Evolutionary conservation across 768 basidiomycete species (phyloP).

Genomic region (Termitomyces eurrhizus): DNA sequence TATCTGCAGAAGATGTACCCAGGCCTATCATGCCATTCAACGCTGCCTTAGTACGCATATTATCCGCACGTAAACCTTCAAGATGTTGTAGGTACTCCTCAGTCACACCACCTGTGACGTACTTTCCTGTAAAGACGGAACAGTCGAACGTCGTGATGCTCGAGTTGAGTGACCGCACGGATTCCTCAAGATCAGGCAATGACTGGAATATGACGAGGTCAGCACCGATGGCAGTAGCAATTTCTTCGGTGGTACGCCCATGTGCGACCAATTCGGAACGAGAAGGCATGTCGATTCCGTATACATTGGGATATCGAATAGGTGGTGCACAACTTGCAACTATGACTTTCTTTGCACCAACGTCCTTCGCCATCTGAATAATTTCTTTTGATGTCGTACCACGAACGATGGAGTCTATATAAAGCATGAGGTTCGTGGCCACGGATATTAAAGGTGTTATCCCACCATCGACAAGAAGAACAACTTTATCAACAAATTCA

Average conservation of each 20-base stretch:
- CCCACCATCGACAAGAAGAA: slow-evolving; percentile 92
- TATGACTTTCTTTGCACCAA: slow-evolving; percentile 93
- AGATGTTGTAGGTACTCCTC: slow-evolving; percentile 74
- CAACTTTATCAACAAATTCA: slow-evolving; percentile 89
- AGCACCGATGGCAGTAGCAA: slow-evolving; percentile 84
- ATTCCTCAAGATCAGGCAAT: slow-evolving; percentile 78
- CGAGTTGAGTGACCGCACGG: slow-evolving; percentile 83
- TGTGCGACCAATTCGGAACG: slow-evolving; percentile 90
- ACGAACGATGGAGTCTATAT: slow-evolving; percentile 91
- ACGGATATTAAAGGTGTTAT: neutral
- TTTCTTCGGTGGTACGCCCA: slow-evolving; percentile 62
- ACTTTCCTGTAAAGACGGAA: slow-evolving; percentile 96
- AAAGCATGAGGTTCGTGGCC: neutral
- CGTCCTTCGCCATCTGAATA: slow-evolving; percentile 98
- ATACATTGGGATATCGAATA: slow-evolving; percentile 92
- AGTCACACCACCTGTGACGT: slow-evolving; percentile 91
- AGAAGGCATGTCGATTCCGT: slow-evolving; percentile 99
- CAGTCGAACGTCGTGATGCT: slow-evolving; percentile 82
- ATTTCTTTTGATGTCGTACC: slow-evolving; percentile 99
- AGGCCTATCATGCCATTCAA: slow-evolving; percentile 27
- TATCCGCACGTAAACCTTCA: slow-evolving; percentile 79
- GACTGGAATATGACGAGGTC: slow-evolving; percentile 97
- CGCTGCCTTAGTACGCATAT: slow-evolving; percentile 54
- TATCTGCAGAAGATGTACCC: slow-evolving; percentile 19
- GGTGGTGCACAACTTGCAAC: slow-evolving; percentile 97